phyloP scores from a whole-genome alignment of 2,329 filamentous ascomycete genomes.

The Colletotrichum filicis region DNA sequence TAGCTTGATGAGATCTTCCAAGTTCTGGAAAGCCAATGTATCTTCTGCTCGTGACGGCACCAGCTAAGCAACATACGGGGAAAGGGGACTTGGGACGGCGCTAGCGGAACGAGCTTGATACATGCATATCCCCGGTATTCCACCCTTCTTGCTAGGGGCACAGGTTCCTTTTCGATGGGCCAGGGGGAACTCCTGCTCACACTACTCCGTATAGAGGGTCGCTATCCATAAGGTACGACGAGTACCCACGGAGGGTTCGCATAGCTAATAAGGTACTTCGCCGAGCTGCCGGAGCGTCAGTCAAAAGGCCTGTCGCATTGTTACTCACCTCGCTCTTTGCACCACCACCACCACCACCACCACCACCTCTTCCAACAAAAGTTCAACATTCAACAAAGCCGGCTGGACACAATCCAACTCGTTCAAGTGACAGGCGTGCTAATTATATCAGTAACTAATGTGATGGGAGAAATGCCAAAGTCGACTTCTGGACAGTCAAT shows the following conservation, averaged over 20 bases:
- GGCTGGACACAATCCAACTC: not conserved
- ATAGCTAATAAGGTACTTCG: not conserved
- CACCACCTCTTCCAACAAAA: not conserved
- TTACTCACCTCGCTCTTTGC: not conserved
- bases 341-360: too few relatives aligned
- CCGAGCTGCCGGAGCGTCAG: not conserved
- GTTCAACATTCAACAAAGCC: not conserved
- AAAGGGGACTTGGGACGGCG: not conserved
- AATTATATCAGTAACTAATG: not conserved
- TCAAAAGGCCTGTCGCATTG: not conserved
- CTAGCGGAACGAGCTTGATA: not conserved
- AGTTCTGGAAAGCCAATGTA: not conserved
- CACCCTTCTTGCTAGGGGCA: too few relatives aligned
- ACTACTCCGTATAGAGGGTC: not conserved
- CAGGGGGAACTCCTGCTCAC: not conserved
- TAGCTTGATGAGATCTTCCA: not conserved
- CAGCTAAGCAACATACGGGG: not conserved
- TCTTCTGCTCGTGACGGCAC: not conserved
- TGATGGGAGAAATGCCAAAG: constrained; percentile 3
- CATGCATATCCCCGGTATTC: not conserved
- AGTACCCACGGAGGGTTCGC: not conserved
- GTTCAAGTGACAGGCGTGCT: not conserved
- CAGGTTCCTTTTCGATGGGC: not conserved
- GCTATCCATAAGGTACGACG: not conserved
- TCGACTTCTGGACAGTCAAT: constrained; percentile 1